Conservation (phyloP, 176 grass and related monocot species). For the Poa annua region DNA sequence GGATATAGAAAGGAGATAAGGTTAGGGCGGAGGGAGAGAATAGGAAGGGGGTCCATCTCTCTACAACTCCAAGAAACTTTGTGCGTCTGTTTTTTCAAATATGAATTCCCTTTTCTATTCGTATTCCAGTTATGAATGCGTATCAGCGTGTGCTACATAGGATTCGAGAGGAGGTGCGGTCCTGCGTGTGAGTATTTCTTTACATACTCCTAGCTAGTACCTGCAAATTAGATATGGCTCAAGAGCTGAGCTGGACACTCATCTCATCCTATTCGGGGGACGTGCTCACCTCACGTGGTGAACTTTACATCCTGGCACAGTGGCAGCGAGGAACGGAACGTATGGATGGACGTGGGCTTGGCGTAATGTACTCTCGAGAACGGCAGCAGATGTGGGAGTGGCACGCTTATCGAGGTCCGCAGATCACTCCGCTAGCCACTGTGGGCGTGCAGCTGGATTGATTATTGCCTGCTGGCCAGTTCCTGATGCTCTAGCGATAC, state of each 20-base stretch:
- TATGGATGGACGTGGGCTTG: background rate
- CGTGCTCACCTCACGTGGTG: background rate
- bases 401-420: background rate
- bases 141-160: no score
- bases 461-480: conserved; percentile 12
- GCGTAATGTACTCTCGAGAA: conserved; percentile 15
- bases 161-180: no score
- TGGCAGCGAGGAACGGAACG: background rate
- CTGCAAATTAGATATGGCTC: background rate
- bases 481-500: background rate
- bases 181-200: no score
- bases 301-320: background rate
- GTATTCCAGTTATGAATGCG: no score
- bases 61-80: no score
- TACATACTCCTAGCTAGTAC: no score
- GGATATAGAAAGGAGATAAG: no score
- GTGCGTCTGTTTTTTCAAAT: no score
- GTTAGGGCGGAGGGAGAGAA: no score
- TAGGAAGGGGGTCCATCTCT: no score
- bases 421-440: background rate
- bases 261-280: background rate
- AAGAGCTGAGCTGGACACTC: background rate
- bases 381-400: conserved; percentile 5
- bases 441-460: conserved; percentile 19
- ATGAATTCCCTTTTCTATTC: no score